phyloP scores from a whole-genome alignment of 257 asterid species.

The Craterostigma plantagineum region DNA sequence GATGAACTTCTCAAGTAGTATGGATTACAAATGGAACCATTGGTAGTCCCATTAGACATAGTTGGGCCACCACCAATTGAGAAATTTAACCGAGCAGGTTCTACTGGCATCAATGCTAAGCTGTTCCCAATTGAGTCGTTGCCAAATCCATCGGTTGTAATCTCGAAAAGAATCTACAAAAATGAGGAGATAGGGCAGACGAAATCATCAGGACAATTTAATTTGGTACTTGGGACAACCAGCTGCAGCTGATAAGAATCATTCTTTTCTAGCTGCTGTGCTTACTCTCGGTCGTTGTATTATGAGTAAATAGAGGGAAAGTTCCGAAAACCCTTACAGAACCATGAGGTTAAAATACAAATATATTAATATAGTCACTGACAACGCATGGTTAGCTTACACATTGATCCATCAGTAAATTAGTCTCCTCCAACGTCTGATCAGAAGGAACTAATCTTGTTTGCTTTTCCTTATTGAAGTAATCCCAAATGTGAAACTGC shows the following conservation, averaged over 20 bases:
- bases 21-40: constrained; percentile 28
- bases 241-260: too few relatives aligned
- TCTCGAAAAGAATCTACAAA: constrained; percentile 75
- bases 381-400: constrained; percentile 24
- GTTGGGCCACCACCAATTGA: constrained; percentile 92
- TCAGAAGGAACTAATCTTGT: constrained; percentile 25
- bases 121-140: constrained; percentile 76
- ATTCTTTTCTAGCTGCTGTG: constrained; percentile 2
- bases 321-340: background rate
- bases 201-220: too few relatives aligned
- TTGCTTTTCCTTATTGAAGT: constrained; percentile 50
- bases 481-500: constrained; percentile 77
- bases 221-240: background rate
- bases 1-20: constrained; percentile 24
- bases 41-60: too few relatives aligned
- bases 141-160: constrained; percentile 34
- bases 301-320: too few relatives aligned
- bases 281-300: too few relatives aligned
- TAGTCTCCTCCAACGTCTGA: constrained; percentile 62
- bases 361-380: too few relatives aligned
- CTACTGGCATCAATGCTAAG: constrained; percentile 43
- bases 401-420: constrained; percentile 80
- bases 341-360: constrained; percentile 1
- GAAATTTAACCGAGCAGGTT: constrained; percentile 51
- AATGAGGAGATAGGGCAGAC: constrained; percentile 1